These are phyloP conservation scores for Knoxia roxburghii DNA, from an alignment of 257 asterid genomes.

Conservation along the genomic window DNA sequence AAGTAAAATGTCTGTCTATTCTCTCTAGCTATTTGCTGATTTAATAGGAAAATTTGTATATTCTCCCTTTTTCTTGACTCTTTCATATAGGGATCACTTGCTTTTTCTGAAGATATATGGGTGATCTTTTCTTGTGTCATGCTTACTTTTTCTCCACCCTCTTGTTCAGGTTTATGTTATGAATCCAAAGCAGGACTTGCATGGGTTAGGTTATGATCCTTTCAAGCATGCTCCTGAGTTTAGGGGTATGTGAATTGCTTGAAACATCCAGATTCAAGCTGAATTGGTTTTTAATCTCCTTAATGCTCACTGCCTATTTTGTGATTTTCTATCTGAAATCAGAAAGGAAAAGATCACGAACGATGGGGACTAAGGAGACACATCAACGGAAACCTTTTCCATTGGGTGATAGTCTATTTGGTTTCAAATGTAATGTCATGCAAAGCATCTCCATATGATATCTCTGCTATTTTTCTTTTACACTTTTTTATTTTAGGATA, in stretches of 20 bases:
- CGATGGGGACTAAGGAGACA: conserved; percentile 43
- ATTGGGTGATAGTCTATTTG: conserved; percentile 46
- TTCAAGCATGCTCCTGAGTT: conserved; percentile 97
- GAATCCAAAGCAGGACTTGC: conserved; percentile 80
- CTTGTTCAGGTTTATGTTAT: conserved; percentile 60
- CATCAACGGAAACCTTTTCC: conserved; percentile 42
- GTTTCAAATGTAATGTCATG: conserved; percentile 36
- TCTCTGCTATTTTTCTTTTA: background rate
- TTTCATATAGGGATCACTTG: background rate
- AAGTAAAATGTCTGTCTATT: background rate
- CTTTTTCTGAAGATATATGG: background rate
- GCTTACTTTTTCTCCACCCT: background rate
- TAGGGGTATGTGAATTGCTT: conserved; percentile 59
- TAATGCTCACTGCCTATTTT: conserved; percentile 11
- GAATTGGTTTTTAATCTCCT: background rate
- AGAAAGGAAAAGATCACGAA: conserved; percentile 74
- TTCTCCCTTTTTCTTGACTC: background rate
- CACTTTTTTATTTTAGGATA: background rate
- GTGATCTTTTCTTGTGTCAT: background rate
- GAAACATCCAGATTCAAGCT: conserved; percentile 15
- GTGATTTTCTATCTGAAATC: conserved; percentile 17
- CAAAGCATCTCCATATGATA: background rate
- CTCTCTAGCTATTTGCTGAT: background rate
- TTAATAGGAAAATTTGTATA: background rate
- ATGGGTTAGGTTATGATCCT: conserved; percentile 95